Evolutionary conservation across 345 rosid genomes (phyloP).

Genomic region (rapeseed (Brassica napus)): Da-Ae NC_063442.1:37971001-37971500

Average conservation of each 20-base stretch:
- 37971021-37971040: conserved; percentile 39
- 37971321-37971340: no score
- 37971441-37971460: background rate
- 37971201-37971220: background rate
- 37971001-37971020: conserved; percentile 47
- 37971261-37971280: no score
- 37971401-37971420: background rate
- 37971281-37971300: background rate
- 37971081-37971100: background rate
- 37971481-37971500: conserved; percentile 6
- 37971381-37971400: no score
- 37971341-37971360: no score
- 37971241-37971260: background rate
- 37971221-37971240: background rate
- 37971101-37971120: background rate
- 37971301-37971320: no score
- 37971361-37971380: no score
- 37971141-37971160: no score
- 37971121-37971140: background rate
- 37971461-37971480: background rate
- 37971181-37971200: background rate
- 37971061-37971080: conserved; percentile 18
- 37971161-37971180: background rate
- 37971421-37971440: background rate
- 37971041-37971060: conserved; percentile 12